Percentiles rank a stretch among this genome's conserved stretches.
These are phyloP conservation scores for Neurospora intermedia DNA, from an alignment of 495 filamentous ascomycete species.

Conservation along the genomic window DNA sequence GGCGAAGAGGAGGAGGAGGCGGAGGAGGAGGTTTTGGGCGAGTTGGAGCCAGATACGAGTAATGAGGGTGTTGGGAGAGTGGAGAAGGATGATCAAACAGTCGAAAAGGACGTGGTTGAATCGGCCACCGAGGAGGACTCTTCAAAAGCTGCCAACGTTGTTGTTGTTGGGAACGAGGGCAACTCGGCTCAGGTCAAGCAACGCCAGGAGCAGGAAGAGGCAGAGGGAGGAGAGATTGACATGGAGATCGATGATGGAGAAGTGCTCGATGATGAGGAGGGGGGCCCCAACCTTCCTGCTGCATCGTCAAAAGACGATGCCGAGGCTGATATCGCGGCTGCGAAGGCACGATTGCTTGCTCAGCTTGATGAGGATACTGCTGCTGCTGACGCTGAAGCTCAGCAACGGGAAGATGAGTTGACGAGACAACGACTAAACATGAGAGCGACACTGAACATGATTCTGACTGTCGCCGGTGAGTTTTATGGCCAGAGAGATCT, in stretches of 20 bases:
- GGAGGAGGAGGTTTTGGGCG: slow-evolving; percentile 14
- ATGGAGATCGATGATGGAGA: slow-evolving; percentile 38
- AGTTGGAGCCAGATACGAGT: slow-evolving; percentile 9
- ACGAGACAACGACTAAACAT: slow-evolving; percentile 31
- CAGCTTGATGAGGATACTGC: slow-evolving; percentile 22
- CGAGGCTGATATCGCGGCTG: slow-evolving; percentile 42
- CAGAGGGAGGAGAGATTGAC: slow-evolving; percentile 29
- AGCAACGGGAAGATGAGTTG: neutral
- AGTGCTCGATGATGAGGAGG: slow-evolving; percentile 23
- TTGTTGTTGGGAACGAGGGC: slow-evolving; percentile 2
- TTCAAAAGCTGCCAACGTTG: neutral
- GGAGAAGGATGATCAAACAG: neutral
- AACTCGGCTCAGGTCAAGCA: slow-evolving; percentile 10
- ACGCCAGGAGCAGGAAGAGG: slow-evolving; percentile 10
- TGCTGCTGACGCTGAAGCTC: neutral
- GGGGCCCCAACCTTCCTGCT: slow-evolving; percentile 6
- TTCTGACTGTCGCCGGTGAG: slow-evolving; percentile 80
- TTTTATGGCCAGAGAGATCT: slow-evolving; percentile 86
- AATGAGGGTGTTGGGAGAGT: slow-evolving; percentile 11
- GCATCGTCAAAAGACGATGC: slow-evolving; percentile 14
- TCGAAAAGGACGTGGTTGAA: neutral
- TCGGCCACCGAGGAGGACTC: neutral
- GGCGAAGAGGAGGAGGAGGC: slow-evolving; percentile 26
- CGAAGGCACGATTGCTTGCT: slow-evolving; percentile 47
- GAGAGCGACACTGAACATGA: slow-evolving; percentile 70